A percentile compares a stretch with the other conserved stretches of the same genome.
These are phyloP conservation scores for Calocybe indica DNA, from an alignment of 768 basidiomycete species.

Conservation along the genomic window DNA sequence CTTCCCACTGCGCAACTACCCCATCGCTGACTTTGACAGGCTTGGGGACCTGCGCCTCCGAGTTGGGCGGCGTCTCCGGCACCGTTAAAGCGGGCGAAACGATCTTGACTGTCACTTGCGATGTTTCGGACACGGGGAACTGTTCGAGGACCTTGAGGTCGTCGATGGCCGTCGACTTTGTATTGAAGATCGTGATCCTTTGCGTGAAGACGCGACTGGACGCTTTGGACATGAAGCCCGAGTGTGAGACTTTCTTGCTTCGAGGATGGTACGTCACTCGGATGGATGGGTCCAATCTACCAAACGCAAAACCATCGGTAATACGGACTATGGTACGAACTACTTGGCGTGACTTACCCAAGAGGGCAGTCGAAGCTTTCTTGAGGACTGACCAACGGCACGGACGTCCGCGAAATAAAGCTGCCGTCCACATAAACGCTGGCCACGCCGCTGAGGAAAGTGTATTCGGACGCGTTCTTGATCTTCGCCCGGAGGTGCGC, in stretches of 20 bases:
- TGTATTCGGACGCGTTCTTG: slow-evolving; percentile 49
- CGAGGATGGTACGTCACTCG: slow-evolving; percentile 33
- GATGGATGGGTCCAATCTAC: slow-evolving; percentile 34
- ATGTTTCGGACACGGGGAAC: slow-evolving; percentile 29
- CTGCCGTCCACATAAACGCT: slow-evolving; percentile 52
- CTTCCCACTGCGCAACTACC: slow-evolving; percentile 33
- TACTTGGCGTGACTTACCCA: slow-evolving; percentile 24
- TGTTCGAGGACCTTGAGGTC: slow-evolving; percentile 33
- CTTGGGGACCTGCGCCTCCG: slow-evolving; percentile 8
- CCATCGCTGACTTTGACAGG: slow-evolving; percentile 20
- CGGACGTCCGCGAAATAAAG: slow-evolving; percentile 42
- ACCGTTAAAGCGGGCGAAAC: slow-evolving; percentile 22
- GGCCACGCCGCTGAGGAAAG: slow-evolving; percentile 39
- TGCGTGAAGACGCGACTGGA: slow-evolving; percentile 26
- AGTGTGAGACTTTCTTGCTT: slow-evolving; percentile 24
- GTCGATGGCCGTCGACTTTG: slow-evolving; percentile 21
- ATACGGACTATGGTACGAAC: neutral
- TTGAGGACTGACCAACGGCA: slow-evolving; percentile 35
- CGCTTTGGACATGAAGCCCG: slow-evolving; percentile 27
- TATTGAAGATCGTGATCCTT: slow-evolving; percentile 32
- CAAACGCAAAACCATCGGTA: neutral
- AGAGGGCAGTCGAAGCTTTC: slow-evolving; percentile 41
- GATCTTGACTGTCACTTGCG: slow-evolving; percentile 36
- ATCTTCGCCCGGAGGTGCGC: slow-evolving; percentile 38
- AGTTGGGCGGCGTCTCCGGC: slow-evolving; percentile 12